A percentile compares a stretch with the other conserved stretches of the same genome.
These are phyloP conservation scores for Trifolium fragiferum DNA, from an alignment of 306 rosid genomes.

Conservation along the genomic window DNA sequence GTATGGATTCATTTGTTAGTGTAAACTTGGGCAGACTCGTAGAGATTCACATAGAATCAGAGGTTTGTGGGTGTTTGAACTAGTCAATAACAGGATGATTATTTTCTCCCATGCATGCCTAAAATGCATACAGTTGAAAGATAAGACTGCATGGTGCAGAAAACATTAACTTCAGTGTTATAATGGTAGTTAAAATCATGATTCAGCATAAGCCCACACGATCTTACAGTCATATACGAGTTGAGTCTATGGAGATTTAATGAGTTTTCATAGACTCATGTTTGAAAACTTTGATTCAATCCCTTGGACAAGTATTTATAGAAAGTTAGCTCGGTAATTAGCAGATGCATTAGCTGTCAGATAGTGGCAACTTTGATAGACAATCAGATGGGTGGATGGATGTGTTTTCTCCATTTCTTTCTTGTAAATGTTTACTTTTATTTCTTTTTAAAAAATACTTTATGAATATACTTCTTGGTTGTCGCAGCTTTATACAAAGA, in stretches of 20 bases:
- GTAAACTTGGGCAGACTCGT: neutral
- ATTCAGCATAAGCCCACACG: neutral
- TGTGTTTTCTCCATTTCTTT: constrained; percentile 30
- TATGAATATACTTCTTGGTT: constrained; percentile 18
- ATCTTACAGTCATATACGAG: neutral
- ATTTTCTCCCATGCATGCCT: constrained; percentile 3
- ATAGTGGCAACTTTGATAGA: neutral
- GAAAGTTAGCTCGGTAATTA: neutral
- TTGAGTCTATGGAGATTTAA: neutral
- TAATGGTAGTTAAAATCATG: neutral
- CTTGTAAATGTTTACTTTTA: constrained; percentile 14
- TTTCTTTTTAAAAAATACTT: neutral
- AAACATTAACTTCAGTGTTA: neutral
- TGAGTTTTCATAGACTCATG: neutral
- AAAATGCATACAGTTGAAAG: neutral
- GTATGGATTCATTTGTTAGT: neutral
- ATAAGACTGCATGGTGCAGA: neutral
- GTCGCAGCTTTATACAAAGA: constrained; percentile 82
- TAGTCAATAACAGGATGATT: neutral
- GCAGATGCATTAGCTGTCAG: neutral
- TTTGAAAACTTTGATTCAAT: neutral
- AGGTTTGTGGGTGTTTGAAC: neutral
- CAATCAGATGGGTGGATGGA: neutral
- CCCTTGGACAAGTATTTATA: neutral
- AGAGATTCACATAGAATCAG: neutral